Evolutionary conservation across 495 filamentous ascomycete species (phyloP), one percentile per base, ranked within the genome.

Genomic region (Achaetomiella virescens): DNA sequence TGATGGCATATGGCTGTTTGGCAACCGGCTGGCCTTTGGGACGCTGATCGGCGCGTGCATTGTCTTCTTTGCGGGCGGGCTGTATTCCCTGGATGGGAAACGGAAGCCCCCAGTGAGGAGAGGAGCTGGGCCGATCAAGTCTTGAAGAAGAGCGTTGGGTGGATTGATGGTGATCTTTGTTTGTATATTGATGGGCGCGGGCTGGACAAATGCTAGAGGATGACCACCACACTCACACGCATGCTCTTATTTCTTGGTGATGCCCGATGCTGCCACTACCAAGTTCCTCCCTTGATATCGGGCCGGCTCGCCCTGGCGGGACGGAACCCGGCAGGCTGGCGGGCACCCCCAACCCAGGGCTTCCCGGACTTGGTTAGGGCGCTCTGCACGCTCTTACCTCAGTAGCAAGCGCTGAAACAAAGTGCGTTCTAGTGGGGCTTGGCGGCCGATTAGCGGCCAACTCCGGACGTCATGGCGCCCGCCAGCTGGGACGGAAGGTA

Each of bases 1-100:
- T 96, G 57, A 63, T 97, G 37, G 92, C 56, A 91, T 97, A 57
- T 90, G 88, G 77, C 67, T 97, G 3, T 98, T 98, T 71, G 93
- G 92, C 9, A 96, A 97, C 65, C 64, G 79, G 31, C 70, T 98
- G 59, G 80, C 83, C 0, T 70, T 75, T 3, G 85, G 88, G 36
- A 92, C 96, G 41, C 66, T 95, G 38, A 53, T 89, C 14, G 93
- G 93, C 21, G 91, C 91, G 2, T 72, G 78, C 5, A 77, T 97
- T 33, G 95, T 97, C 12, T 97, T 97, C 74, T 75, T 82, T 12
- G 90, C 90, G 10, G 93, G 90, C 46, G 91, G 85, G 10, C 62
- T 97, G 52, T 98, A 97, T 73, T 91, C 88, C 21, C 81, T 89
- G 60, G 93, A 95, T 64, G 74, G 73, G 33, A 77, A 68, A 59